Evolutionary conservation across 2,329 filamentous ascomycete genomes (phyloP).

Genomic region (Epichloe amarillans): DNA sequence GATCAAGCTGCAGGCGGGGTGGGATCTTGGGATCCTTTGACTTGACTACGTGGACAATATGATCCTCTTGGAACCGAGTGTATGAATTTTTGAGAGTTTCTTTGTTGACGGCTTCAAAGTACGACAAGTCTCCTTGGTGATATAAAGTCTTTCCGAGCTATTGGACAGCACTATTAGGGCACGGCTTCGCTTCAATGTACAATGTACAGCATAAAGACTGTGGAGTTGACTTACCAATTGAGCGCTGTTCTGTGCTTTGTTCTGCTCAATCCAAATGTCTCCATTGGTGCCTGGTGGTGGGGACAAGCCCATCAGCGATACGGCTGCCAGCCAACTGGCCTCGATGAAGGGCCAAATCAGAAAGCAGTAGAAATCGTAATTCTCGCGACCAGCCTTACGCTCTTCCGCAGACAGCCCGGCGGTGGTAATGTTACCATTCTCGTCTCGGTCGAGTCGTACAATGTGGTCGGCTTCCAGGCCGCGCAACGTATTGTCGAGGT

Average conservation of each 20-base stretch:
- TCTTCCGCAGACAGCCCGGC: constrained; percentile 69
- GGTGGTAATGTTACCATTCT: constrained; percentile 41
- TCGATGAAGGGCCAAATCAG: constrained; percentile 98
- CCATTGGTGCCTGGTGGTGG: constrained; percentile 48
- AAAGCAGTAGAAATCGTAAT: constrained; percentile 98
- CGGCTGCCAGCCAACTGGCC: constrained; percentile 79
- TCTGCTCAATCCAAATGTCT: constrained; percentile 67
- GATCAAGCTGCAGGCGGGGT: constrained; percentile 52
- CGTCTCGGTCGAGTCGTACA: constrained; percentile 50
- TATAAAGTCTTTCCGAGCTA: constrained; percentile 91
- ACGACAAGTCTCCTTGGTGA: constrained; percentile 90
- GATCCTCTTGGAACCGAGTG: constrained; percentile 76
- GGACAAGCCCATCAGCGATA: constrained; percentile 75
- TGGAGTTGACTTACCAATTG: constrained; percentile 47
- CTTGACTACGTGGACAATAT: constrained; percentile 66
- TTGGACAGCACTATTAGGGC: constrained; percentile 3
- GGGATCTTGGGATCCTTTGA: constrained; percentile 49
- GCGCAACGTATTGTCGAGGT: constrained; percentile 66
- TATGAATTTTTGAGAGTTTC: constrained; percentile 94
- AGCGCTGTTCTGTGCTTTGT: constrained; percentile 66
- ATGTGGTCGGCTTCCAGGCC: constrained; percentile 70
- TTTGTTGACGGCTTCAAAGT: constrained; percentile 97
- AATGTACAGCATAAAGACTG: neutral
- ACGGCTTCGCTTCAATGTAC: too few species aligned
- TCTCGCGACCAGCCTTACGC: constrained; percentile 69